Conservation (phyloP, 495 filamentous ascomycete species). For the Annulohypoxylon nitens region DNA sequence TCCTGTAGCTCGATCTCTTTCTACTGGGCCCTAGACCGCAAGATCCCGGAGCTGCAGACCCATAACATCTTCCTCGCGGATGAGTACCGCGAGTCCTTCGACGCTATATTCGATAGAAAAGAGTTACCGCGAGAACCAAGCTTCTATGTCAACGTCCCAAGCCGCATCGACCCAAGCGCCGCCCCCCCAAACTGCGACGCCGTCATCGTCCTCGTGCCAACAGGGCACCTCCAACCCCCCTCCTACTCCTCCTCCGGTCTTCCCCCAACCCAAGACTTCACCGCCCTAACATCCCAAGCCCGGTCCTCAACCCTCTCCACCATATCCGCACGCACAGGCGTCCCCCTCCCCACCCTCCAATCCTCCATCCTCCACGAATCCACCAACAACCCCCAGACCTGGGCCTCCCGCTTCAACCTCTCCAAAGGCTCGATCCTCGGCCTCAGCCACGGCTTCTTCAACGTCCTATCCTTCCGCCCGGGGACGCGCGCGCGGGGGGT, state of each 20-base stretch:
- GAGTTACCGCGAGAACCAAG: conserved; percentile 71
- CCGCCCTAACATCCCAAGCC: conserved; percentile 62
- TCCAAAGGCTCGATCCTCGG: conserved; percentile 78
- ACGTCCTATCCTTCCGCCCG: conserved; percentile 75
- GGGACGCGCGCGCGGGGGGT: conserved; percentile 65
- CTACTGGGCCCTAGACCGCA: conserved; percentile 74
- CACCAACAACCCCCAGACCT: conserved; percentile 71
- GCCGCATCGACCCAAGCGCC: conserved; percentile 72
- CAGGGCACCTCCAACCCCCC: conserved; percentile 66
- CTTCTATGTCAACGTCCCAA: conserved; percentile 82
- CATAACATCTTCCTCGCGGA: conserved; percentile 83
- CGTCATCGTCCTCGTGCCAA: conserved; percentile 75
- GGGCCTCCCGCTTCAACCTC: conserved; percentile 75
- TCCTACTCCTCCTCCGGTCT: conserved; percentile 35
- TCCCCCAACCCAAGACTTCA: conserved; percentile 67
- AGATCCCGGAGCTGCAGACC: conserved; percentile 69
- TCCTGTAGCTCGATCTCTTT: conserved; percentile 80
- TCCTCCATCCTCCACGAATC: conserved; percentile 67
- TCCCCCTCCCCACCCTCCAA: conserved; percentile 53
- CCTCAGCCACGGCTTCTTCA: conserved; percentile 76
- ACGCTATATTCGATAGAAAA: conserved; percentile 76
- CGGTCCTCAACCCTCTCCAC: conserved; percentile 67
- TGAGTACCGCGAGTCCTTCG: conserved; percentile 75
- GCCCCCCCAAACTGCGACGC: conserved; percentile 72
- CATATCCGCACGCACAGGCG: conserved; percentile 67